Conservation (phyloP, 1,284 basidiomycete genomes). For the Termitomyces sp. region DNA sequence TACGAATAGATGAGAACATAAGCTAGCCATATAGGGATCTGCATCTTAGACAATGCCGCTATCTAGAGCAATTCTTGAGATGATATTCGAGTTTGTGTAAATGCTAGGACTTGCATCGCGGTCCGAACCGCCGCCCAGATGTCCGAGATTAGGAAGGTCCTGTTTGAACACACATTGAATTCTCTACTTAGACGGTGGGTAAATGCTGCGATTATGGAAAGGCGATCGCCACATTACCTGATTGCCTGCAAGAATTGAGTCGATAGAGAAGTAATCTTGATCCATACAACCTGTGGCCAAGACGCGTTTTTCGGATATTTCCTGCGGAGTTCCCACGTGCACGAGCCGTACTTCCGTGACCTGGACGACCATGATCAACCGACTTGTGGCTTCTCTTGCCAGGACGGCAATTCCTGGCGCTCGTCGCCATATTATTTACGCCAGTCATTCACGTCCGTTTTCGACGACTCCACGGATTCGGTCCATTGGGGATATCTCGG, state of each 20-base stretch:
- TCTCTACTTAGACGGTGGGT: constrained; percentile 52
- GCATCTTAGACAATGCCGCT: constrained; percentile 64
- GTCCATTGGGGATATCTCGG: constrained; percentile 30
- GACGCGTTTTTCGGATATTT: constrained; percentile 9
- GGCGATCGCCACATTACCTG: constrained; percentile 45
- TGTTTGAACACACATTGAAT: constrained; percentile 86
- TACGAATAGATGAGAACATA: constrained; percentile 81
- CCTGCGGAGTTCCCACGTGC: constrained; percentile 17
- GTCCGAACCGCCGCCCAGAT: constrained; percentile 79
- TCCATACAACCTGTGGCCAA: constrained; percentile 49
- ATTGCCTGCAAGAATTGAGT: constrained; percentile 85
- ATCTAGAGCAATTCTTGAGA: constrained; percentile 44
- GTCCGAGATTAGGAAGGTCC: constrained; percentile 81
- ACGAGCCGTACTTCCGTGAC: background rate
- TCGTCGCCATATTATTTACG: constrained; percentile 11
- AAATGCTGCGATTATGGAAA: too few relatives aligned
- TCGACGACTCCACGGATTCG: constrained; percentile 30
- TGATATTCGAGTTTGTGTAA: constrained; percentile 7
- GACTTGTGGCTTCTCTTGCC: constrained; percentile 11
- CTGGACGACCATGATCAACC: constrained; percentile 16
- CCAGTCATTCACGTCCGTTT: constrained; percentile 26
- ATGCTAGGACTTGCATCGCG: constrained; percentile 54
- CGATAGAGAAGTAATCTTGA: constrained; percentile 83
- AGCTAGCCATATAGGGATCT: constrained; percentile 84
- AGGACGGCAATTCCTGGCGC: constrained; percentile 11